These are phyloP conservation scores for Teratosphaeria zuluensis DNA, from an alignment of 2,329 filamentous ascomycete genomes.

Conservation along the genomic window DNA sequence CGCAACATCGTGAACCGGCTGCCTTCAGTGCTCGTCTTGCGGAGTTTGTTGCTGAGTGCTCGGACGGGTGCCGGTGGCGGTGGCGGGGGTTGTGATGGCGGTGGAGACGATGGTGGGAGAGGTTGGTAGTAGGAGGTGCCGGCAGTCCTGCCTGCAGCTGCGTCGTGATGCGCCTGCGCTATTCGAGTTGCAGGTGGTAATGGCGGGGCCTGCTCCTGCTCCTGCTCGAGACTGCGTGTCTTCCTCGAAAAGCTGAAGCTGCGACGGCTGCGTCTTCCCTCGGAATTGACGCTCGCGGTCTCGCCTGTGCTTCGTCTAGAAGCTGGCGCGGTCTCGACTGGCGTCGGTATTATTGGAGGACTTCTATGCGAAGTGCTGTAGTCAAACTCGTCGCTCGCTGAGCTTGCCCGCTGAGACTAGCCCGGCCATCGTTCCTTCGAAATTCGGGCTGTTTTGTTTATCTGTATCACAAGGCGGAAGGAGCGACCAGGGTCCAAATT, in stretches of 20 bases:
- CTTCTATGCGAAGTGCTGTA: slow-evolving; percentile 14
- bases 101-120: neutral
- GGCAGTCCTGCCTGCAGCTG: neutral
- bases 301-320: neutral
- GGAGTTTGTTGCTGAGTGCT: neutral
- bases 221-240: neutral
- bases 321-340: neutral
- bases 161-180: slow-evolving; percentile 6
- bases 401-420: slow-evolving; percentile 1
- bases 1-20: slow-evolving; percentile 19
- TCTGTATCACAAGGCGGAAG: neutral
- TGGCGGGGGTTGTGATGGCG: neutral
- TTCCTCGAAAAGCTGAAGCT: neutral
- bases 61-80: neutral
- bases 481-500: neutral
- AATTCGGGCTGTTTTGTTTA: neutral
- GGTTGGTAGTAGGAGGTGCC: neutral
- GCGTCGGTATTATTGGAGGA: slow-evolving; percentile 7
- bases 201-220: neutral
- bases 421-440: neutral
- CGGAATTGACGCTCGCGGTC: neutral
- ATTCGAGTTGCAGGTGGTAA: slow-evolving; percentile 6
- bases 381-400: slow-evolving; percentile 11
- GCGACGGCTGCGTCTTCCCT: neutral
- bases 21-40: neutral